Conservation (phyloP, 1,284 basidiomycete species). For the Phylloboletellus chloephorus region DNA sequence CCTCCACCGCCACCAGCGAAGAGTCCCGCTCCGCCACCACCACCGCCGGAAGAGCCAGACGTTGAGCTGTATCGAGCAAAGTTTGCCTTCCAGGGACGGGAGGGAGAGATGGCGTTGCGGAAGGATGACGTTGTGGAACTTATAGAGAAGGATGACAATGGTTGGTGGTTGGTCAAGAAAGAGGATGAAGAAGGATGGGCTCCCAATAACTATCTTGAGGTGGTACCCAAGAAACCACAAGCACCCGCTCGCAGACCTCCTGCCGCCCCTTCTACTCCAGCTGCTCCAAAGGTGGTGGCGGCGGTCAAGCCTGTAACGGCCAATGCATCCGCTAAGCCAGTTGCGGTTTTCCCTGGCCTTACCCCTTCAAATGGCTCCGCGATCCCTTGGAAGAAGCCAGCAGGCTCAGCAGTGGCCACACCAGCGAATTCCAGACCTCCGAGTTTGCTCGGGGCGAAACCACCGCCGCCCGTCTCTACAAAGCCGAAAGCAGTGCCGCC, state of each 20-base stretch:
- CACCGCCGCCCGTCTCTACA: constrained; percentile 43
- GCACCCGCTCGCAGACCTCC: constrained; percentile 49
- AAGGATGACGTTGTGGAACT: constrained; percentile 94
- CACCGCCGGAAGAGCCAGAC: constrained; percentile 54
- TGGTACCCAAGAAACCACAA: constrained; percentile 59
- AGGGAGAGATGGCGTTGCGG: constrained; percentile 84
- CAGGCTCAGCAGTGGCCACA: constrained; percentile 37
- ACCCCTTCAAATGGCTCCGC: constrained; percentile 58
- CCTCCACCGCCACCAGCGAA: constrained; percentile 43
- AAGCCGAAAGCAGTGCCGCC: constrained; percentile 54
- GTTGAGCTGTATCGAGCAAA: constrained; percentile 81
- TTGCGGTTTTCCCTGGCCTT: constrained; percentile 73
- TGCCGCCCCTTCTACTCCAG: constrained; percentile 30
- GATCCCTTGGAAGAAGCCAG: constrained; percentile 67
- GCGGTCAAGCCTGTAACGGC: constrained; percentile 45
- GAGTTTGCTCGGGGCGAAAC: constrained; percentile 44
- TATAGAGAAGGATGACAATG: constrained; percentile 89
- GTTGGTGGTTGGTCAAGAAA: constrained; percentile 97
- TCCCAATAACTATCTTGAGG: constrained; percentile 89
- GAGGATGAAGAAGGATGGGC: constrained; percentile 87
- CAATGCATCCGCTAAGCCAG: constrained; percentile 58
- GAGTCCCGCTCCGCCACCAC: constrained; percentile 43
- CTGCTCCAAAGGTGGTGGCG: constrained; percentile 35
- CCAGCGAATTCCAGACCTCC: constrained; percentile 52
- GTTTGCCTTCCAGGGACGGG: constrained; percentile 85